phyloP scores from a whole-genome alignment of 2,329 filamentous ascomycete genomes.

The Microsporum ferrugineum region DNA sequence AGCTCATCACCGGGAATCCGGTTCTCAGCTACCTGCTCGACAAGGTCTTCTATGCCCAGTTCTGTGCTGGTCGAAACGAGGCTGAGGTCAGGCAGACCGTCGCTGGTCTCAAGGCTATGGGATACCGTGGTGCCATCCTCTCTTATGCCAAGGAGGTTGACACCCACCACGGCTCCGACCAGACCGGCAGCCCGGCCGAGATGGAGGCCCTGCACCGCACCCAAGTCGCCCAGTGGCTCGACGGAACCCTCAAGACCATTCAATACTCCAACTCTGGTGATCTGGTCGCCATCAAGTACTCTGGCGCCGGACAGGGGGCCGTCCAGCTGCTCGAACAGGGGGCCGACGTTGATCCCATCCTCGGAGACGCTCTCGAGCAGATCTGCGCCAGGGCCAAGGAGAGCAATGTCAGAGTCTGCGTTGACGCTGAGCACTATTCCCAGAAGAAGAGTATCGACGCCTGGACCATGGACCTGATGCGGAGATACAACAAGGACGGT shows the following conservation, averaged over 20 bases:
- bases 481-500: slow-evolving; percentile 38
- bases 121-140: slow-evolving; percentile 44
- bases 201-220: slow-evolving; percentile 23
- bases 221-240: slow-evolving; percentile 37
- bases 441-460: slow-evolving; percentile 42
- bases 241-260: slow-evolving; percentile 44
- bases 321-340: slow-evolving; percentile 13
- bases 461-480: slow-evolving; percentile 45
- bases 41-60: slow-evolving; percentile 44
- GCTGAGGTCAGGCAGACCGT: slow-evolving; percentile 38
- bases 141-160: slow-evolving; percentile 48
- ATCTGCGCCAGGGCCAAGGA: slow-evolving; percentile 9
- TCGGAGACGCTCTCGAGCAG: slow-evolving; percentile 17
- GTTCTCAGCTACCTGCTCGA: slow-evolving; percentile 13
- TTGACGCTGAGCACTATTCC: slow-evolving; percentile 45
- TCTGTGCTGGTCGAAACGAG: slow-evolving; percentile 44
- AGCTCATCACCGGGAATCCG: slow-evolving; percentile 11
- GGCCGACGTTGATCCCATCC: slow-evolving; percentile 10
- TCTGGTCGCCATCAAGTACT: slow-evolving; percentile 51
- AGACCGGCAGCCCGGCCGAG: slow-evolving; percentile 22
- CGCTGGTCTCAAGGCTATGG: slow-evolving; percentile 37
- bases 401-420: slow-evolving; percentile 33
- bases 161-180: slow-evolving; percentile 28
- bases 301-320: slow-evolving; percentile 50
- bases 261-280: slow-evolving; percentile 42